phyloP scores from a whole-genome alignment of 352 stramenopile genomes.

The Halophytophthora polymorphica region DNA sequence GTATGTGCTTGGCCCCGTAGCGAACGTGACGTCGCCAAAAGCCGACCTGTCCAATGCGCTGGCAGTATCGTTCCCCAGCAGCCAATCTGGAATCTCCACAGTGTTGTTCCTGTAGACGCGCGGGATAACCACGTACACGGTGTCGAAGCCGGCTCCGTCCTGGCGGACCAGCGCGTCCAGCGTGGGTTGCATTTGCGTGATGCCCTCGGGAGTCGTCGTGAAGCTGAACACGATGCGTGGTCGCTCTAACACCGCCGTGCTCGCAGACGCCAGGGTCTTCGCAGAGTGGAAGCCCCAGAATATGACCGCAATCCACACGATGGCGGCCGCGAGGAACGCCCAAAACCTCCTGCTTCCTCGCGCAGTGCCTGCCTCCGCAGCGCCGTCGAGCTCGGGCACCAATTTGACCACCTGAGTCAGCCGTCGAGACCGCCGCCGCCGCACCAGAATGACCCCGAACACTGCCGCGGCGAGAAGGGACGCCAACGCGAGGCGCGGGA shows the following conservation, averaged over 20 bases:
- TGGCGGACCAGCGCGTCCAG: slow-evolving; percentile 40
- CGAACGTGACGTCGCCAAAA: slow-evolving; percentile 34
- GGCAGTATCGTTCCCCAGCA: slow-evolving; percentile 15
- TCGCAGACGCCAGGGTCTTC: slow-evolving; percentile 9
- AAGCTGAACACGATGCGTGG: slow-evolving; percentile 59
- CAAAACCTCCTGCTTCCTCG: slow-evolving; percentile 22
- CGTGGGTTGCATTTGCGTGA: slow-evolving; percentile 32
- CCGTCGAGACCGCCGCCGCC: slow-evolving; percentile 5
- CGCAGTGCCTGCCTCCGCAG: slow-evolving; percentile 3
- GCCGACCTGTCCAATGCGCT: slow-evolving; percentile 14
- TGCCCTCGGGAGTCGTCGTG: slow-evolving; percentile 38
- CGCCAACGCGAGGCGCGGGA: slow-evolving; percentile 37
- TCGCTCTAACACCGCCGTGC: slow-evolving; percentile 16
- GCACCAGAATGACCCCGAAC: slow-evolving; percentile 9
- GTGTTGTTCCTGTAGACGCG: slow-evolving; percentile 29
- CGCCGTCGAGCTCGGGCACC: slow-evolving; percentile 13
- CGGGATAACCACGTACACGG: slow-evolving; percentile 49
- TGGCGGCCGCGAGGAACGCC: slow-evolving; percentile 23
- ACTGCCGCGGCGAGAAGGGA: slow-evolving; percentile 17
- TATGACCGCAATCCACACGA: slow-evolving; percentile 36
- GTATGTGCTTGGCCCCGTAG: slow-evolving; percentile 30
- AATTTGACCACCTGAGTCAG: slow-evolving; percentile 12
- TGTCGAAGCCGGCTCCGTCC: slow-evolving; percentile 36
- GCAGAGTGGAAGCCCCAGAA: slow-evolving; percentile 38
- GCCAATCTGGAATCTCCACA: slow-evolving; percentile 42